Conservation (phyloP, 1,284 basidiomycete species). For the Trichosporon coremiiforme region DNA sequence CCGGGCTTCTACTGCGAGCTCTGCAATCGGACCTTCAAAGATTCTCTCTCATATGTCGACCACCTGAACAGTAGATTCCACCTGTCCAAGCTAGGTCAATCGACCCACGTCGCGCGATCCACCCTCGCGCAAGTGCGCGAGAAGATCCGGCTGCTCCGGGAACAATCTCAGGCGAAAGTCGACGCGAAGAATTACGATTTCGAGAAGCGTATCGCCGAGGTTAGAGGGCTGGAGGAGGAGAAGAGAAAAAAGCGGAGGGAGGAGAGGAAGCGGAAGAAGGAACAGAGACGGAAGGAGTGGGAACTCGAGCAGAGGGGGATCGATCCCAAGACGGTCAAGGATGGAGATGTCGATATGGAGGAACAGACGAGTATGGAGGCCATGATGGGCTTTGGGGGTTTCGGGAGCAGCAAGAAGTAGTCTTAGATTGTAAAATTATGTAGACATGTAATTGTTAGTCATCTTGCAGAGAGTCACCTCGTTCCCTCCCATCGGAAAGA, state of each 20-base stretch:
- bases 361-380: slow-evolving; percentile 66
- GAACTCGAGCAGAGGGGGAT: slow-evolving; percentile 30
- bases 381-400: slow-evolving; percentile 92
- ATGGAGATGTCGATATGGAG: slow-evolving; percentile 30
- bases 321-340: slow-evolving; percentile 25
- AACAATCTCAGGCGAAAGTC: slow-evolving; percentile 76
- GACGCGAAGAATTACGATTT: slow-evolving; percentile 90
- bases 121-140: slow-evolving; percentile 88
- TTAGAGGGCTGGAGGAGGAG: slow-evolving; percentile 64
- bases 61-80: slow-evolving; percentile 94
- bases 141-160: slow-evolving; percentile 82
- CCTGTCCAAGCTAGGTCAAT: slow-evolving; percentile 81
- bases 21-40: slow-evolving; percentile 88
- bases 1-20: slow-evolving; percentile 90
- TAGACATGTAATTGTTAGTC: too few species aligned
- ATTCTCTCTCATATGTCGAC: slow-evolving; percentile 88
- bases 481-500: too few species aligned
- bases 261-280: slow-evolving; percentile 38
- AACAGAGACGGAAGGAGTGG: slow-evolving; percentile 22
- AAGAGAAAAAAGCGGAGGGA: slow-evolving; percentile 50
- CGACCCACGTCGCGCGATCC: slow-evolving; percentile 84
- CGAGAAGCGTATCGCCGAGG: slow-evolving; percentile 78
- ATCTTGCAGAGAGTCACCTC: too few species aligned
- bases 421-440: slow-evolving; percentile 19
- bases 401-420: slow-evolving; percentile 59